These are phyloP conservation scores for Corchorus olitorius DNA, from an alignment of 345 rosid species.

Conservation along the genomic window DNA sequence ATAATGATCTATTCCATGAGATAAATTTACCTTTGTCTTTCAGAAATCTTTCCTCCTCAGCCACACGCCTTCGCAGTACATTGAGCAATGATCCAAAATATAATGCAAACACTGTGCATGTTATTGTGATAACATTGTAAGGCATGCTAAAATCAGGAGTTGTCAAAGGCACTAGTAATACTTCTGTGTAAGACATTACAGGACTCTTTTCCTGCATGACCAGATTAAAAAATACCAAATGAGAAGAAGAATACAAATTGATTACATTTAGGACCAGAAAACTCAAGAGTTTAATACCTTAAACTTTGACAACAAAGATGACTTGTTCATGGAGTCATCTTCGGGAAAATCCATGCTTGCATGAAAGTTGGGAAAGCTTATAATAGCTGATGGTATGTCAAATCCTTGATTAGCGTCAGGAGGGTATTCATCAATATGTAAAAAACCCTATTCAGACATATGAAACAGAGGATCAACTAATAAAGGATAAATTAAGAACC, in stretches of 20 bases:
- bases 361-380: constrained; percentile 67
- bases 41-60: constrained; percentile 82
- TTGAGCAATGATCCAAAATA: constrained; percentile 91
- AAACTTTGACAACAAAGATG: constrained; percentile 59
- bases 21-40: constrained; percentile 57
- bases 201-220: constrained; percentile 62
- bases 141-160: constrained; percentile 99
- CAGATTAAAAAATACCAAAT: constrained; percentile 21
- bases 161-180: constrained; percentile 82
- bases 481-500: constrained; percentile 11
- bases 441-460: constrained; percentile 63
- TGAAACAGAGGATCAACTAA: constrained; percentile 30
- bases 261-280: not conserved
- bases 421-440: constrained; percentile 93
- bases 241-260: not conserved
- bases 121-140: constrained; percentile 92
- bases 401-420: constrained; percentile 99
- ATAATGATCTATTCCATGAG: constrained; percentile 8
- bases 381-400: constrained; percentile 91
- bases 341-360: constrained; percentile 48
- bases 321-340: constrained; percentile 35
- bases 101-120: constrained; percentile 87
- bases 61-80: constrained; percentile 66
- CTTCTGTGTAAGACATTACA: constrained; percentile 85
- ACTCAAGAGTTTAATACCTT: constrained; percentile 46